phyloP scores from a whole-genome alignment of 2,329 filamentous ascomycete genomes.

The Eutypella sp. region DNA sequence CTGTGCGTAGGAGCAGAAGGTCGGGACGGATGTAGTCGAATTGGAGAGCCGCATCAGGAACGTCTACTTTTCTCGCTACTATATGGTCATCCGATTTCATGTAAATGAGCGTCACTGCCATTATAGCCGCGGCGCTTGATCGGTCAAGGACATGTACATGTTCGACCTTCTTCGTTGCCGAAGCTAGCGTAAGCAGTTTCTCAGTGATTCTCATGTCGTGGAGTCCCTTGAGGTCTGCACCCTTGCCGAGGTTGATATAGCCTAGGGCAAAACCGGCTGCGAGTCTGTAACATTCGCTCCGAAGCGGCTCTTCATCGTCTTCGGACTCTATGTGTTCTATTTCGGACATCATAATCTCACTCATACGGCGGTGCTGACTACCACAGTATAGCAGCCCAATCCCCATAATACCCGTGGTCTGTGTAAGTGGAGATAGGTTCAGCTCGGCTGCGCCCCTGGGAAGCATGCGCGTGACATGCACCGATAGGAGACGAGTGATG shows the following conservation, averaged over 20 bases:
- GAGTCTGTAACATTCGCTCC: slow-evolving; percentile 93
- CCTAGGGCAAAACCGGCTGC: slow-evolving; percentile 91
- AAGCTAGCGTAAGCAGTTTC: slow-evolving; percentile 77
- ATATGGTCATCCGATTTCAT: slow-evolving; percentile 92
- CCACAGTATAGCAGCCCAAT: slow-evolving; percentile 92
- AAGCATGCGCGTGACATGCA: slow-evolving; percentile 92
- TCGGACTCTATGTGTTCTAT: slow-evolving; percentile 79
- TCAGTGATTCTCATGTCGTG: slow-evolving; percentile 93
- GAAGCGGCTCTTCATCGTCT: slow-evolving; percentile 78
- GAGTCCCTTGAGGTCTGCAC: slow-evolving; percentile 78
- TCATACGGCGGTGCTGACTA: slow-evolving; percentile 97
- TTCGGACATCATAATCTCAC: slow-evolving; percentile 96
- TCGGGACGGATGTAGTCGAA: slow-evolving; percentile 96
- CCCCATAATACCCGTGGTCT: slow-evolving; percentile 95
- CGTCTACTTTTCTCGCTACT: slow-evolving; percentile 85
- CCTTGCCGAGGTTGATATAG: slow-evolving; percentile 90
- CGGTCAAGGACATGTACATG: slow-evolving; percentile 90
- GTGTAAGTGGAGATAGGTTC: slow-evolving; percentile 86
- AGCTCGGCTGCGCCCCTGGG: slow-evolving; percentile 89
- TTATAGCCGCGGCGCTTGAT: slow-evolving; percentile 85
- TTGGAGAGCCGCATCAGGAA: slow-evolving; percentile 83
- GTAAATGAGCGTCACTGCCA: slow-evolving; percentile 86
- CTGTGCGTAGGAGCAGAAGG: slow-evolving; percentile 80
- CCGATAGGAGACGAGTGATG: slow-evolving; percentile 86
- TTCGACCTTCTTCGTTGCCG: slow-evolving; percentile 84